Percentiles rank a stretch among this genome's conserved stretches.
Conservation (phyloP, 106 monocot genomes). For the Allium sativum region DNA sequence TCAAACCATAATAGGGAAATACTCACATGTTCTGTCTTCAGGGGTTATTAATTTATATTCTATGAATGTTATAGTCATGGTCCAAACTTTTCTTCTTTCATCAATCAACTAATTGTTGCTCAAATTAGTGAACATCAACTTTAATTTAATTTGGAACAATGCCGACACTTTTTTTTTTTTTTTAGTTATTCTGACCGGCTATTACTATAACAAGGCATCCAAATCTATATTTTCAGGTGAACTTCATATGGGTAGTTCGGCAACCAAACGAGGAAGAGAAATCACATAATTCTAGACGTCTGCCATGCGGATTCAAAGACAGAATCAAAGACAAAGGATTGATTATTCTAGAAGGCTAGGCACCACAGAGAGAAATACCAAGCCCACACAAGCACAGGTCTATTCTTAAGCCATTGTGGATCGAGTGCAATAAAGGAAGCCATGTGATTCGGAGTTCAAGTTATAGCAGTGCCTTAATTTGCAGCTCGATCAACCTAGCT, state of each 20-base stretch:
- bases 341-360: conserved; percentile 57
- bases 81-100: too few relatives aligned
- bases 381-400: conserved; percentile 28
- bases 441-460: conserved; percentile 31
- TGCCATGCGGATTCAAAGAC: conserved; percentile 15
- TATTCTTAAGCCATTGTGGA: conserved; percentile 52
- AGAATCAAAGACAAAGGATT: conserved; percentile 15
- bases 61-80: too few relatives aligned
- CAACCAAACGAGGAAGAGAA: conserved; percentile 7
- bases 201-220: too few relatives aligned
- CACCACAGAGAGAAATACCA: conserved; percentile 47
- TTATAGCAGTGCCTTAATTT: conserved; percentile 43
- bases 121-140: too few relatives aligned
- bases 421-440: conserved; percentile 57
- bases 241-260: conserved; percentile 56
- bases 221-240: background rate
- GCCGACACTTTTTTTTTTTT: too few relatives aligned
- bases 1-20: too few relatives aligned
- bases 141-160: too few relatives aligned
- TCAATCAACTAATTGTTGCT: too few relatives aligned
- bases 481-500: conserved; percentile 56
- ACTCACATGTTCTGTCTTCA: too few relatives aligned
- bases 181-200: too few relatives aligned
- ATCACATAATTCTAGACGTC: background rate
- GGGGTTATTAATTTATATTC: too few relatives aligned